phyloP scores from a whole-genome alignment of 257 asterid genomes.

The Vinca minor region DNA sequence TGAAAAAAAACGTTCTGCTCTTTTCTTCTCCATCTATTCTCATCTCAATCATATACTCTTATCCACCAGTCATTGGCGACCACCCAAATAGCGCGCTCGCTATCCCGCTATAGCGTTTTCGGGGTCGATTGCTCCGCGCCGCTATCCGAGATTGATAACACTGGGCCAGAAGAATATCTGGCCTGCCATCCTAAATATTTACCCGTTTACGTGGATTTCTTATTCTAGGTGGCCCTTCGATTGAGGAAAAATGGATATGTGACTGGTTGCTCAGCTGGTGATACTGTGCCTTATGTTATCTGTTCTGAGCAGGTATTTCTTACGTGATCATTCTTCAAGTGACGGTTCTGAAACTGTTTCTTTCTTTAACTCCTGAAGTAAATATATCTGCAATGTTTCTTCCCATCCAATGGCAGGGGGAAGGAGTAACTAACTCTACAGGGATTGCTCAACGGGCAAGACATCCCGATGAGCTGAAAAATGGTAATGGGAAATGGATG shows the following conservation, averaged over 20 bases:
- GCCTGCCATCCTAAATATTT: background rate
- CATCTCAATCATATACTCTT: no score
- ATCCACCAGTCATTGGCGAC: no score
- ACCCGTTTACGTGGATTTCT: slow-evolving; percentile 19
- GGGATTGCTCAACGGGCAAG: slow-evolving; percentile 98
- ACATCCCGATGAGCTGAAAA: slow-evolving; percentile 92
- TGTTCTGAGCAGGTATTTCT: slow-evolving; percentile 89
- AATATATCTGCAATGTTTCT: slow-evolving; percentile 10
- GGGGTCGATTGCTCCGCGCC: no score
- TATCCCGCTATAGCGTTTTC: no score
- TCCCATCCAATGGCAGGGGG: slow-evolving; percentile 43
- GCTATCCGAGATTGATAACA: no score
- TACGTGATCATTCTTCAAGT: slow-evolving; percentile 8
- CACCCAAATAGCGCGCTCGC: no score
- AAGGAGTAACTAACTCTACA: slow-evolving; percentile 44
- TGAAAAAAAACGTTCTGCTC: no score
- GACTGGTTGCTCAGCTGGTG: slow-evolving; percentile 94
- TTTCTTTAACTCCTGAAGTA: background rate
- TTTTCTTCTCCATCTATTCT: no score
- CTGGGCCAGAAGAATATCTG: slow-evolving; percentile 2
- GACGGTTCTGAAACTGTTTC: background rate
- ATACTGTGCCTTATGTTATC: slow-evolving; percentile 84
- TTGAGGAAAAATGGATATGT: slow-evolving; percentile 76
- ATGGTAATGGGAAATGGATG: slow-evolving; percentile 67
- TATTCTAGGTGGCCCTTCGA: slow-evolving; percentile 80